phyloP scores from a whole-genome alignment of 1,284 basidiomycete genomes.

The Heterobasidion irregulare region DNA sequence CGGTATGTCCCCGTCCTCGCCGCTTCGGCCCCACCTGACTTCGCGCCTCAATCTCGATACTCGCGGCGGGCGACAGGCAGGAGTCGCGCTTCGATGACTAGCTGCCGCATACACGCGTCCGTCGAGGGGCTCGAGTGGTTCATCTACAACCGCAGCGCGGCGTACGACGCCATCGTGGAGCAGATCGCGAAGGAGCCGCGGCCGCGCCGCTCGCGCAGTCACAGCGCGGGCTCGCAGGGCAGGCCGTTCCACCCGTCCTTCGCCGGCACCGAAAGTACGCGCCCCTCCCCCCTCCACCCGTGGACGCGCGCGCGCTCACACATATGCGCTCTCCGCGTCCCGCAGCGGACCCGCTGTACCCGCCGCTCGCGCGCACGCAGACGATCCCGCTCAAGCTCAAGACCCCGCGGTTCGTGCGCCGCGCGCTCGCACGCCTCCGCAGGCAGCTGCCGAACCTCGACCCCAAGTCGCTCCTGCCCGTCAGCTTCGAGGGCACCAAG shows the following conservation, averaged over 20 bases:
- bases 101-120: conserved; percentile 70
- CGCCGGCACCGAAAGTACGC: conserved; percentile 20
- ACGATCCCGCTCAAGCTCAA: conserved; percentile 18
- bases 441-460: conserved; percentile 63
- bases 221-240: conserved; percentile 15
- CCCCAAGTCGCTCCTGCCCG: conserved; percentile 71
- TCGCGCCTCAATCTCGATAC: not conserved
- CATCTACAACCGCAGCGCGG: conserved; percentile 81
- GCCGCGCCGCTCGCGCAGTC: conserved; percentile 9
- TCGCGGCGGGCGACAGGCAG: not conserved
- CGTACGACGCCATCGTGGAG: conserved; percentile 79
- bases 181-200: conserved; percentile 46
- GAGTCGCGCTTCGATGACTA: conserved; percentile 30
- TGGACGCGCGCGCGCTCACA: conserved; percentile 3
- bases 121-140: conserved; percentile 86
- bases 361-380: conserved; percentile 13
- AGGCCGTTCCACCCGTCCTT: conserved; percentile 23
- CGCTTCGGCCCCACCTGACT: not conserved
- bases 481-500: conserved; percentile 67
- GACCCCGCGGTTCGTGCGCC: conserved; percentile 39
- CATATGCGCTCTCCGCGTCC: not conserved
- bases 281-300: too few relatives aligned
- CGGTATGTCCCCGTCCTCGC: conserved; percentile 19
- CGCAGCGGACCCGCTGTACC: conserved; percentile 1
- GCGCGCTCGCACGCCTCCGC: conserved; percentile 39